phyloP scores from a whole-genome alignment of 2,329 filamentous ascomycete genomes.

The Orbilia javanica region DNA sequence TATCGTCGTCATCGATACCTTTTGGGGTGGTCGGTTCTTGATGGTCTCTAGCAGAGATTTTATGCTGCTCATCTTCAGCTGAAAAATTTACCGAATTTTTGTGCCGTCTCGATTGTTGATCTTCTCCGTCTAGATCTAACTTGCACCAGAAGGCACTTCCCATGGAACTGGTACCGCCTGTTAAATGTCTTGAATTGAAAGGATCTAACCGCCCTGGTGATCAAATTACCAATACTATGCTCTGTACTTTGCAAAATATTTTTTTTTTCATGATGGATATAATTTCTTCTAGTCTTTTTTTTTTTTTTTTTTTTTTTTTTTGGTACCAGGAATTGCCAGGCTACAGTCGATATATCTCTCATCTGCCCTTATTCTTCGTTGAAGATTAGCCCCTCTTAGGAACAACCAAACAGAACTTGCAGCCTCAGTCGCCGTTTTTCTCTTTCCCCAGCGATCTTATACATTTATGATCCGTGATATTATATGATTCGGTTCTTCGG shows the following conservation, averaged over 20 bases:
- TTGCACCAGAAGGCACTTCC: slow-evolving; percentile 24
- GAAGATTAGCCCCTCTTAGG: slow-evolving; percentile 11
- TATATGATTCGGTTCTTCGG: slow-evolving; percentile 57
- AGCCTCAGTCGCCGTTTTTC: slow-evolving; percentile 41
- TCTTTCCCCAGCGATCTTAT: slow-evolving; percentile 54
- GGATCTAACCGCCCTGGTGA: slow-evolving; percentile 17
- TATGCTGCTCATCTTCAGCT: slow-evolving; percentile 15
- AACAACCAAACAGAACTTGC: slow-evolving; percentile 6
- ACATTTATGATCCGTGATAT: slow-evolving; percentile 57
- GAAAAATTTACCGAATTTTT: slow-evolving; percentile 24
- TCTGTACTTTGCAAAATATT: too few species aligned
- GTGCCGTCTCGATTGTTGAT: slow-evolving; percentile 19
- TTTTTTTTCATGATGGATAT: neutral
- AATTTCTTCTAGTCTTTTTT: neutral
- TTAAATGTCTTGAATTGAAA: slow-evolving; percentile 49
- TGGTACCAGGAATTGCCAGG: neutral
- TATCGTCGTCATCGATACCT: slow-evolving; percentile 25
- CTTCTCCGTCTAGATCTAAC: neutral
- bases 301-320: neutral
- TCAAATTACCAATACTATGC: slow-evolving; percentile 40
- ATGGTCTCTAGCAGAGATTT: slow-evolving; percentile 10
- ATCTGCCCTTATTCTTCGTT: slow-evolving; percentile 10
- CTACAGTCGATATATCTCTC: slow-evolving; percentile 16
- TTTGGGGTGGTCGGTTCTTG: neutral
- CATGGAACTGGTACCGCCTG: slow-evolving; percentile 37